Evolutionary conservation across 139 green algal genomes (phyloP).

Genomic region (Chlorella sp.): DNA sequence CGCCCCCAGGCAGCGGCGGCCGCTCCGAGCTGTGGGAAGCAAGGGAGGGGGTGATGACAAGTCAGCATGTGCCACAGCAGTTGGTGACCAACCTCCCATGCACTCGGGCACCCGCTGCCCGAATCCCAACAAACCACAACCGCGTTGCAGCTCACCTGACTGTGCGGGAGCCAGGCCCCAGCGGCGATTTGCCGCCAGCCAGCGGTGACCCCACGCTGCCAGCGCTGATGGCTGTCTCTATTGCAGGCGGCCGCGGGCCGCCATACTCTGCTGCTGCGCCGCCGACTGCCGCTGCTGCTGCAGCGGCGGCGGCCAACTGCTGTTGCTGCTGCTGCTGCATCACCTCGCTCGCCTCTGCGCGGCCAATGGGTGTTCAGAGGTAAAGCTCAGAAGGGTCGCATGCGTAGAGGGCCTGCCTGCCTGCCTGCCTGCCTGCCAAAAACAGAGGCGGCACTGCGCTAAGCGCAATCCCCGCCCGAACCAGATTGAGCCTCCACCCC

Average conservation of each 20-base stretch:
- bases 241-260: not conserved
- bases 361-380: not conserved
- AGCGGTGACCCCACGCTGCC: constrained; percentile 3
- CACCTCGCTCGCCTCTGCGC: constrained; percentile 27
- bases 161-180: constrained; percentile 1
- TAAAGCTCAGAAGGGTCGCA: too few relatives aligned
- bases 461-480: too few relatives aligned
- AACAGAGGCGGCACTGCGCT: too few relatives aligned
- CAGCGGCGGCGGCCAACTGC: not conserved
- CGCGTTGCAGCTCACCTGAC: too few relatives aligned
- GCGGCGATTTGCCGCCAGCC: constrained; percentile 8
- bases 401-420: too few relatives aligned
- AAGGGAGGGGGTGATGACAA: too few relatives aligned
- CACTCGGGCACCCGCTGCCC: too few relatives aligned
- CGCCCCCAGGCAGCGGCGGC: not conserved
- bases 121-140: too few relatives aligned
- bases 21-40: not conserved
- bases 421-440: not conserved
- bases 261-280: constrained; percentile 7
- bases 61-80: too few relatives aligned
- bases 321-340: constrained; percentile 31
- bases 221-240: constrained; percentile 13
- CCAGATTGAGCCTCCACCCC: not conserved
- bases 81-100: too few relatives aligned
- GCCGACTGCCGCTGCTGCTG: not conserved